Evolutionary conservation across 805 yeast species (phyloP), one percentile per base, ranked within the genome.

Genomic region (Metschnikowia continentalis): DNA sequence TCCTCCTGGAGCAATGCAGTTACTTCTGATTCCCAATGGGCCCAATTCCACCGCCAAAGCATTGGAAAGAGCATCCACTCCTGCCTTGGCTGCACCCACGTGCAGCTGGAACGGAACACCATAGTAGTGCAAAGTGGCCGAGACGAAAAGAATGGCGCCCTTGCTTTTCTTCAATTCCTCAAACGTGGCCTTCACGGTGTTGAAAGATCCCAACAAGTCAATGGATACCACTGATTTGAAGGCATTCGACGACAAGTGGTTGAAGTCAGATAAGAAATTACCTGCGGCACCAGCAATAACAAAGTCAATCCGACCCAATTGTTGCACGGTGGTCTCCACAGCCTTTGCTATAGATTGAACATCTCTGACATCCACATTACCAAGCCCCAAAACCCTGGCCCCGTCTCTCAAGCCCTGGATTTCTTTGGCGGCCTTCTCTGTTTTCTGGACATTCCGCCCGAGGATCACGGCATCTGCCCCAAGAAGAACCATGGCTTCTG

Each of bases 251-350:
- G 92, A 84, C 56, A 91, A 72, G 60, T 83, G 84, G 61, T 84
- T 83, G 69, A 90, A 82, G 66, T 89, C 94, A 33, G 89, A 71
- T 48, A 92, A 66, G 65, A 92, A 91, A 72, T 92, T 92, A 7
- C 98, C 97, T 3, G 97, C 97, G 2, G 98, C 97, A 10, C 97
- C 97, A 41, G 94, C 91, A 65, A 91, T 87, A 33, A 91, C 95
- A 65, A 68, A 88, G 69, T 91, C 97, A 52, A 91, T 85, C 54
- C 79, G 73, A 6, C 97, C 97, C 57, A 89, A 79, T 61, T 78
- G 74, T 8, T 69, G 63, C 22, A 90, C 88, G 0, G 96, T 83
- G 39, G 62, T 60, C 6, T 79, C 78, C 3, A 81, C 96, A 0
- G 96, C 96, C 3, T 60, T 62, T 17, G 70, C 75, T 55, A 91